Conservation (phyloP, 139 green algal genomes). For the Micromonas commoda region DNA sequence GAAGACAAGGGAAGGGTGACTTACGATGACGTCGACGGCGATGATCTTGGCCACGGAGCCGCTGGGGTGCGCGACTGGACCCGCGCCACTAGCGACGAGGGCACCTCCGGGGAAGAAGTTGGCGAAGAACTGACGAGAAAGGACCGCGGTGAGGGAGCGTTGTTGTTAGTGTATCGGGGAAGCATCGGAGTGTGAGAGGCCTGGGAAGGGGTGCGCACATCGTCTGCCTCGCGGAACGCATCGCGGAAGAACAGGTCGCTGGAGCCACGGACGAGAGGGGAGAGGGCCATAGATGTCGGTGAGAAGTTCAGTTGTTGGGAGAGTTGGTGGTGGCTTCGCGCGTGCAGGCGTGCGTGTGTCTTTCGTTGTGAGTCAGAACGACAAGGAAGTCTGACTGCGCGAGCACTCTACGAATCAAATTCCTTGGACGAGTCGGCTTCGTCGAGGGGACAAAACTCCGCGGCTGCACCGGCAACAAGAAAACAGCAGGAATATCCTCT, state of each 20-base stretch:
- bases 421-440: too few relatives aligned
- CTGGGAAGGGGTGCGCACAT: background rate
- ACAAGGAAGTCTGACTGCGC: too few relatives aligned
- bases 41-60: background rate
- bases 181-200: background rate
- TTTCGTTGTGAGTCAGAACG: background rate
- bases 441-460: too few relatives aligned
- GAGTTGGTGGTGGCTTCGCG: too few relatives aligned
- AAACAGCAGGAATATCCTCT: too few relatives aligned
- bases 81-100: background rate
- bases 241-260: constrained; percentile 6
- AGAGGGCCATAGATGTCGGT: background rate
- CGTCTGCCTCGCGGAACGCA: constrained; percentile 4
- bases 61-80: background rate
- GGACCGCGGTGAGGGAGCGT: background rate
- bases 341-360: background rate
- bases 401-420: too few relatives aligned
- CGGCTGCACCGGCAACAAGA: too few relatives aligned
- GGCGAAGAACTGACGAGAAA: background rate
- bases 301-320: too few relatives aligned
- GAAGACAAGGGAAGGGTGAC: background rate
- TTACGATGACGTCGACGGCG: background rate
- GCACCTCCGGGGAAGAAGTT: background rate
- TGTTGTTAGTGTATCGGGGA: background rate
- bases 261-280: background rate